phyloP scores from a whole-genome alignment of 2,329 filamentous ascomycete species.

The Juglanconis juglandina region DNA sequence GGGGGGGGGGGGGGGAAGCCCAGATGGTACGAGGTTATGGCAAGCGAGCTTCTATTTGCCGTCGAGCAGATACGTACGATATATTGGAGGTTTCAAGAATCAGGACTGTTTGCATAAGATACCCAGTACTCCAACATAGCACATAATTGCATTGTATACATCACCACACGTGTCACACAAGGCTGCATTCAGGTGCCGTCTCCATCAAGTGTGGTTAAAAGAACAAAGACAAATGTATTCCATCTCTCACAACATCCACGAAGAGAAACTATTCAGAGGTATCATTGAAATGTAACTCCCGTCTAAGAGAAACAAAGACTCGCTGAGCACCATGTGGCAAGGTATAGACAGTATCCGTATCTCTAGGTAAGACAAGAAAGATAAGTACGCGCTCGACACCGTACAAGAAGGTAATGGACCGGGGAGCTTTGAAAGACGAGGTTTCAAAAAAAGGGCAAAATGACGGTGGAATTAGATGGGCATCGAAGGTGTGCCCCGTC shows the following conservation, averaged over 20 bases:
- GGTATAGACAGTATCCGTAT: background rate
- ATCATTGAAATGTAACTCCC: conserved; percentile 8
- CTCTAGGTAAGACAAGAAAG: background rate
- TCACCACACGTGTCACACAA: background rate
- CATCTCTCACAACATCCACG: background rate
- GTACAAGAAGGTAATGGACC: background rate
- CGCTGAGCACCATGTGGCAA: background rate
- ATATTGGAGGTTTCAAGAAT: background rate
- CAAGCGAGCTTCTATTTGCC: background rate
- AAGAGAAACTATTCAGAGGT: conserved; percentile 17
- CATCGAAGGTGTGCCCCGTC: background rate
- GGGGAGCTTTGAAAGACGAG: background rate
- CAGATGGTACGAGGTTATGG: background rate
- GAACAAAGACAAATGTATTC: background rate
- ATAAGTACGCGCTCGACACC: background rate
- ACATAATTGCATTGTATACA: background rate
- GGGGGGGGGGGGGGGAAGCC: no score
- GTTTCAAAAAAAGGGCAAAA: background rate
- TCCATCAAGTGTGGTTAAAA: no score
- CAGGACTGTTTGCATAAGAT: background rate
- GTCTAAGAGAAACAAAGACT: background rate
- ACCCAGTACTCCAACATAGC: background rate
- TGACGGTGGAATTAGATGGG: background rate
- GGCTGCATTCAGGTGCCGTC: no score
- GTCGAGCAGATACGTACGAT: background rate